Evolutionary conservation across 768 basidiomycete genomes (phyloP).

Genomic region (Suillus clintonianus): DNA sequence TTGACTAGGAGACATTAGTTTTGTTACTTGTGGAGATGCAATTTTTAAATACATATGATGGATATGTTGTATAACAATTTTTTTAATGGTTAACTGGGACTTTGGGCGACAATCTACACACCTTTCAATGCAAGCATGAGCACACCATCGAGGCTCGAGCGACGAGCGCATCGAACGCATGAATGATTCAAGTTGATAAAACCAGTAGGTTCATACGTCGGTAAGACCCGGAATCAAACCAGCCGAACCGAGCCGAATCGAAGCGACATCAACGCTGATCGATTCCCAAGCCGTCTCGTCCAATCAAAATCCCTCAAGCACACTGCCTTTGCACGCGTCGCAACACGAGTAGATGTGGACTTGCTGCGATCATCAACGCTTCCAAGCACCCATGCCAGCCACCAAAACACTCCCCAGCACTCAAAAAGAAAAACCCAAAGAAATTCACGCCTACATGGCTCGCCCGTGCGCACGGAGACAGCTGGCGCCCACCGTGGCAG

Average conservation of each 20-base stretch:
- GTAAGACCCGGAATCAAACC: neutral
- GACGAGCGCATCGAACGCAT: neutral
- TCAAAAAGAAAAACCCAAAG: neutral
- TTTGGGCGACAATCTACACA: neutral
- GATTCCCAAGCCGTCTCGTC: slow-evolving; percentile 4
- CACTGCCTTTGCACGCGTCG: slow-evolving; percentile 28
- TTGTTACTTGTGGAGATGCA: neutral
- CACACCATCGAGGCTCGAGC: neutral
- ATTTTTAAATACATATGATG: neutral
- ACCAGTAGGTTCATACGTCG: neutral
- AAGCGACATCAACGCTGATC: neutral
- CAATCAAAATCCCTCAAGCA: slow-evolving; percentile 26
- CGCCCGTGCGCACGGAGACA: neutral
- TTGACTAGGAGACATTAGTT: neutral
- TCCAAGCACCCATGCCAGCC: neutral
- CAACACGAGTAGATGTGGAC: slow-evolving; percentile 16
- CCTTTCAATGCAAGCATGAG: neutral
- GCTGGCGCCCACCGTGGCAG: slow-evolving; percentile 35
- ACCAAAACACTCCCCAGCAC: neutral
- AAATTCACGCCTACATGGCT: slow-evolving; percentile 9
- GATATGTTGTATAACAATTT: neutral
- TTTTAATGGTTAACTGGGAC: neutral
- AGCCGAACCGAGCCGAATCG: neutral
- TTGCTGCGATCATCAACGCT: slow-evolving; percentile 9
- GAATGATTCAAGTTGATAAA: too few species aligned